Percentiles rank a stretch among this genome's conserved stretches.
These are phyloP conservation scores for Vitis rupestris DNA, from an alignment of 164 flowering plant genomes.

Conservation along the genomic window DNA sequence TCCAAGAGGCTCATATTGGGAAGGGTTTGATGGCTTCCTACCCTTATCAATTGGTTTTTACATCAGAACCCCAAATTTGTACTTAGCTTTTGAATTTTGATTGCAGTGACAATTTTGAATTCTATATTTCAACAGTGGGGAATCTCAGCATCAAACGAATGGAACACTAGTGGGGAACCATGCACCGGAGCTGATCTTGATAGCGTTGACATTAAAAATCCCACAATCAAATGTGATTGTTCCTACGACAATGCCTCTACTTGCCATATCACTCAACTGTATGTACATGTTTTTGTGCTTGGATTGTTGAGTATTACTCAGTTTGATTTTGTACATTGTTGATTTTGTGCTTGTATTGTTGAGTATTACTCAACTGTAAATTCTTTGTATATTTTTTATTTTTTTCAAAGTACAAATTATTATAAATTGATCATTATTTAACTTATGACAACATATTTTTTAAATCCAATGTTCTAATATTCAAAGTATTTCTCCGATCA, in stretches of 20 bases:
- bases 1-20: too few relatives aligned
- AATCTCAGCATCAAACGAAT: constrained; percentile 10
- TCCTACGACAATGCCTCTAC: background rate
- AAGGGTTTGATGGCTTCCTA: too few relatives aligned
- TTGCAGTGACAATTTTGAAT: constrained; percentile 32
- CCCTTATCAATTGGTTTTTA: too few relatives aligned
- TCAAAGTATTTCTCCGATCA: too few relatives aligned
- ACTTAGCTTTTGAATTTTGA: background rate
- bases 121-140: constrained; percentile 31
- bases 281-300: background rate
- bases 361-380: too few relatives aligned
- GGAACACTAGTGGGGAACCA: constrained; percentile 39
- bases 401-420: too few relatives aligned
- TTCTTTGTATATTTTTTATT: too few relatives aligned
- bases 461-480: too few relatives aligned
- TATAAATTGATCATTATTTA: too few relatives aligned
- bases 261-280: constrained; percentile 35
- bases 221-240: constrained; percentile 33
- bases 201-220: constrained; percentile 14
- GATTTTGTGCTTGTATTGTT: too few relatives aligned
- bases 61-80: too few relatives aligned
- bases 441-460: too few relatives aligned
- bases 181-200: constrained; percentile 36
- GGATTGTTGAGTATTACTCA: background rate
- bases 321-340: constrained; percentile 1